Evolutionary conservation across 345 rosid species (phyloP).

Genomic region (Eucalyptus microcorys): DNA sequence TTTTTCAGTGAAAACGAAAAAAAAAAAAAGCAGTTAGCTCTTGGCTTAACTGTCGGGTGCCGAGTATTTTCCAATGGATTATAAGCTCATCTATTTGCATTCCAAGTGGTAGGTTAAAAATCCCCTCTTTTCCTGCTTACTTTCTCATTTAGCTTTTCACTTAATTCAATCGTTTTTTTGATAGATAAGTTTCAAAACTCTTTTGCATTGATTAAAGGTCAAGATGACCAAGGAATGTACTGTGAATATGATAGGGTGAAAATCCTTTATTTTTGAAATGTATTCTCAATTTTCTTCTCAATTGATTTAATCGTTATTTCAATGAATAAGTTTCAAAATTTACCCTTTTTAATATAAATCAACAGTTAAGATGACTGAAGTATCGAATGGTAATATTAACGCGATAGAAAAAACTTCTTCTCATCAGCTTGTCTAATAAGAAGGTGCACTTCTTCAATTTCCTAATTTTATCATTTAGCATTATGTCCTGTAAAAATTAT

Average conservation of each 20-base stretch:
- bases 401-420: neutral
- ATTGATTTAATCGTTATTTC: neutral
- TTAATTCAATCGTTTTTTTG: neutral
- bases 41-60: neutral
- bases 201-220: neutral
- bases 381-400: rapidly evolving
- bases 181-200: neutral
- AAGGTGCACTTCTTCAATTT: neutral
- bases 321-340: neutral
- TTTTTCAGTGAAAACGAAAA: neutral
- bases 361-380: rapidly evolving
- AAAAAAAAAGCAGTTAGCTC: no score
- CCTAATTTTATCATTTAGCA: neutral
- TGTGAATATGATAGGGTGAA: neutral
- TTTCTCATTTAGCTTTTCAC: rapidly evolving
- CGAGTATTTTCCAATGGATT: rapidly evolving
- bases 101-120: rapidly evolving
- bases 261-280: no score
- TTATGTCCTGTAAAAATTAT: neutral
- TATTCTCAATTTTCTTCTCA: neutral
- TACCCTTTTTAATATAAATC: rapidly evolving
- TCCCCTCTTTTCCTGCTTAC: rapidly evolving
- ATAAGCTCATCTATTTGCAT: neutral
- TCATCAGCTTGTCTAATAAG: rapidly evolving
- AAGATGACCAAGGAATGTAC: rapidly evolving